Conservation (phyloP, 176 grass and related monocot genomes). For the Bolboschoenus planiculmis region DNA sequence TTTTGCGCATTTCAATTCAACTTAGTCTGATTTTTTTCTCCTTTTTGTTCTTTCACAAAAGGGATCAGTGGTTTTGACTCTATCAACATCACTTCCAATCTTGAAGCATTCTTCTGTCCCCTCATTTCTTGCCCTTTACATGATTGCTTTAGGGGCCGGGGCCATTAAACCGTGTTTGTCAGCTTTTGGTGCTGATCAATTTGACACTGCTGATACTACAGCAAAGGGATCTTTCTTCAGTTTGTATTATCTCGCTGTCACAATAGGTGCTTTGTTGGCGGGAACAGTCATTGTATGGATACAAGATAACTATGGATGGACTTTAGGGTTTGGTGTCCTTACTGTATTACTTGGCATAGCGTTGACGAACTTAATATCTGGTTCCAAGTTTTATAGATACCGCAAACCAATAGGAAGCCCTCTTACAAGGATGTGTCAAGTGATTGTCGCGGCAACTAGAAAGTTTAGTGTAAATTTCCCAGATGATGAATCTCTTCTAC, state of each 20-base stretch:
- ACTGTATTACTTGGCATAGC: slow-evolving; percentile 33
- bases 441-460: slow-evolving; percentile 37
- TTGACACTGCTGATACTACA: slow-evolving; percentile 29
- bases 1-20: neutral
- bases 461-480: slow-evolving; percentile 26
- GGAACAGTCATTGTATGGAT: slow-evolving; percentile 40
- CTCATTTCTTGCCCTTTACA: slow-evolving; percentile 36
- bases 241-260: slow-evolving; percentile 38
- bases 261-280: slow-evolving; percentile 27
- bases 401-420: slow-evolving; percentile 41
- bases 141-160: slow-evolving; percentile 32
- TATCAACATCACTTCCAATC: slow-evolving; percentile 29
- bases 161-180: slow-evolving; percentile 38
- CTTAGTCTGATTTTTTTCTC: neutral
- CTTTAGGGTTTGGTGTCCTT: slow-evolving; percentile 38
- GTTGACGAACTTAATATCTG: slow-evolving; percentile 26
- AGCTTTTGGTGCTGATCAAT: slow-evolving; percentile 53
- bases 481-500: slow-evolving; percentile 25
- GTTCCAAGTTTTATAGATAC: slow-evolving; percentile 38
- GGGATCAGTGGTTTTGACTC: slow-evolving; percentile 28
- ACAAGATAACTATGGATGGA: slow-evolving; percentile 43
- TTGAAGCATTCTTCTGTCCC: neutral
- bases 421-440: slow-evolving; percentile 34
- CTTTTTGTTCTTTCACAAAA: neutral
- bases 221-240: slow-evolving; percentile 46